Evolutionary conservation across 352 stramenopile species (phyloP).

Genomic region (Thalassiosira hispida): DNA sequence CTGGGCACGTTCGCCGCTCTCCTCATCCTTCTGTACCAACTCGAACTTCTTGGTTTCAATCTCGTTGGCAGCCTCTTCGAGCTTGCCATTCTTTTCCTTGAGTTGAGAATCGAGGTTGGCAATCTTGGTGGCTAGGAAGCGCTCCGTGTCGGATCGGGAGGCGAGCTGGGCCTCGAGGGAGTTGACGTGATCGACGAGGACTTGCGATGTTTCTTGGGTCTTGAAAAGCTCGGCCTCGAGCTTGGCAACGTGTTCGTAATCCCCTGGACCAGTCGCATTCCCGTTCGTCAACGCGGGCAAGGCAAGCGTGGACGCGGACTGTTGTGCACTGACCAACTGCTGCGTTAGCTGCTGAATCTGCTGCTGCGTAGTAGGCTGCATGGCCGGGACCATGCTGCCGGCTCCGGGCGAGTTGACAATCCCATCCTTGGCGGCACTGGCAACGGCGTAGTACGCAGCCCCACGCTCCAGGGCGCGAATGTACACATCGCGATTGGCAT

Average conservation of each 20-base stretch:
- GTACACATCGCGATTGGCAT: slow-evolving; percentile 67
- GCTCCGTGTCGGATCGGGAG: slow-evolving; percentile 65
- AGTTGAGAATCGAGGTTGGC: slow-evolving; percentile 68
- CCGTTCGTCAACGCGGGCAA: slow-evolving; percentile 3
- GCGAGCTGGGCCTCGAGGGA: slow-evolving; percentile 74
- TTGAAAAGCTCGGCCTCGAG: slow-evolving; percentile 71
- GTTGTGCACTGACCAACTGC: neutral
- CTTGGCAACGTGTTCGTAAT: slow-evolving; percentile 35
- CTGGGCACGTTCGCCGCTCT: slow-evolving; percentile 36
- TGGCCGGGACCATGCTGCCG: neutral
- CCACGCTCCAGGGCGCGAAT: slow-evolving; percentile 67
- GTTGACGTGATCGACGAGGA: slow-evolving; percentile 79
- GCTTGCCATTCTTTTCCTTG: slow-evolving; percentile 34
- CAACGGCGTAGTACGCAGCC: slow-evolving; percentile 60
- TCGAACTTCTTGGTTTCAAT: slow-evolving; percentile 47
- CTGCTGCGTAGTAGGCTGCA: neutral
- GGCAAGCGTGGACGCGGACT: neutral
- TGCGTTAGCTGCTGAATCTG: neutral
- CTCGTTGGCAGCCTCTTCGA: slow-evolving; percentile 51
- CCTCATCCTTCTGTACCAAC: slow-evolving; percentile 52
- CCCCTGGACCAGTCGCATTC: neutral
- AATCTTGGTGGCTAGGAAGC: slow-evolving; percentile 76
- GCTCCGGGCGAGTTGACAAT: neutral
- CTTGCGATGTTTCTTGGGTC: slow-evolving; percentile 71
- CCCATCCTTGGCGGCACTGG: slow-evolving; percentile 47